phyloP scores from a whole-genome alignment of 2,329 filamentous ascomycete genomes.

The Xylaria sp. region DNA sequence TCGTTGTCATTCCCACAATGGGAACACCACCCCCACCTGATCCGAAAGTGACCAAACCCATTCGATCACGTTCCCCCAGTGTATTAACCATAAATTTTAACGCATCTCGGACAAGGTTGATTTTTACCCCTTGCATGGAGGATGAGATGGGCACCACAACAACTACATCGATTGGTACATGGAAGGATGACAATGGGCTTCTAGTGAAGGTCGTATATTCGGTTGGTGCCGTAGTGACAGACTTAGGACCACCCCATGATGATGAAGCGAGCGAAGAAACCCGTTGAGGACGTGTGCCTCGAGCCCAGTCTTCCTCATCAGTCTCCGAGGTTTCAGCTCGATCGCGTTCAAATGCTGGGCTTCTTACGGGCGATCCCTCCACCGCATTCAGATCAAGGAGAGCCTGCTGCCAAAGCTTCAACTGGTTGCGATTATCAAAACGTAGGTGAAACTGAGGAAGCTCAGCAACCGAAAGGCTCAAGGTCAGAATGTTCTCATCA shows the following conservation, averaged over 20 bases:
- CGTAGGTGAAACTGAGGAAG: conserved; percentile 93
- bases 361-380: conserved; percentile 71
- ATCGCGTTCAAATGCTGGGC: conserved; percentile 83
- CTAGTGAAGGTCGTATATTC: conserved; percentile 84
- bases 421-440: conserved; percentile 83
- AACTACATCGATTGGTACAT: conserved; percentile 94
- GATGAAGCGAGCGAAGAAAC: conserved; percentile 86
- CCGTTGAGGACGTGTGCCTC: conserved; percentile 68
- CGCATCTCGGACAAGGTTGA: conserved; percentile 90
- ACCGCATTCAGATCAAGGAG: conserved; percentile 83
- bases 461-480: conserved; percentile 90
- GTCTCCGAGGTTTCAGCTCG: conserved; percentile 79
- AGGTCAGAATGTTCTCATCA: conserved; percentile 86
- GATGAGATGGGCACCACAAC: conserved; percentile 97
- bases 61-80: conserved; percentile 90
- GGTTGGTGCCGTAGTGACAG: conserved; percentile 86
- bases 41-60: conserved; percentile 97
- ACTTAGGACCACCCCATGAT: conserved; percentile 82
- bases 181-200: conserved; percentile 67
- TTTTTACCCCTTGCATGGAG: conserved; percentile 99
- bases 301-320: conserved; percentile 89
- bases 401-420: conserved; percentile 91
- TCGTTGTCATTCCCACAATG: conserved; percentile 97
- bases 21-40: conserved; percentile 93
- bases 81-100: conserved; percentile 91